These are phyloP conservation scores for Leptodontidium sp. DNA, from an alignment of 2,329 filamentous ascomycete species.

Conservation along the genomic window DNA sequence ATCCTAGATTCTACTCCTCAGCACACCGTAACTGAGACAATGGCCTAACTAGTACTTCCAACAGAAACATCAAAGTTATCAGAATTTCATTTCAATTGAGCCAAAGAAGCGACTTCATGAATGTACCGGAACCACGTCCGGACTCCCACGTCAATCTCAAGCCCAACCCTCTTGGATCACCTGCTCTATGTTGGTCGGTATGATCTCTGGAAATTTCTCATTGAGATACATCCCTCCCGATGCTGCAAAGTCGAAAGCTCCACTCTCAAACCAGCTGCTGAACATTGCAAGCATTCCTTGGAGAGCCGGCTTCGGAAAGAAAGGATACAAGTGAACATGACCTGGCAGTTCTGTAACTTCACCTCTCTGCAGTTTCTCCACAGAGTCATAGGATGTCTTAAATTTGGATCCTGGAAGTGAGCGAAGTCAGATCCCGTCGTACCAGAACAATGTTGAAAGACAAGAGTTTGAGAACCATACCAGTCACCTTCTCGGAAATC, in stretches of 20 bases:
- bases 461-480: conserved; percentile 22
- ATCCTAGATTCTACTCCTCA: too few relatives aligned
- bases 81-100: too few relatives aligned
- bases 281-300: conserved; percentile 19
- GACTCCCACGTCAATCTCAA: background rate
- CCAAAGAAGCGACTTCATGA: too few relatives aligned
- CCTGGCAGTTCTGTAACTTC: conserved; percentile 37
- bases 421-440: background rate
- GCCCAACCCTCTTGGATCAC: conserved; percentile 21
- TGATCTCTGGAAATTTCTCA: conserved; percentile 19
- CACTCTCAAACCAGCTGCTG: conserved; percentile 20
- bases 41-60: too few relatives aligned
- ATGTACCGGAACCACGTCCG: too few relatives aligned
- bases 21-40: too few relatives aligned
- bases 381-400: conserved; percentile 40
- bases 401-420: conserved; percentile 32
- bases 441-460: background rate
- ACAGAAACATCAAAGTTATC: too few relatives aligned
- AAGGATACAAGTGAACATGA: conserved; percentile 38
- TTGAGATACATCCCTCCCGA: conserved; percentile 19
- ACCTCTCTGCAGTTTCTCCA: conserved; percentile 35
- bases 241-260: conserved; percentile 13
- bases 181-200: conserved; percentile 13
- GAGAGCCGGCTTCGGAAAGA: conserved; percentile 37
- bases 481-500: conserved; percentile 36